Evolutionary conservation across 805 yeast species (phyloP), one percentile per base, ranked within the genome.

Genomic region (Zygotorulaspora sp.): DNA sequence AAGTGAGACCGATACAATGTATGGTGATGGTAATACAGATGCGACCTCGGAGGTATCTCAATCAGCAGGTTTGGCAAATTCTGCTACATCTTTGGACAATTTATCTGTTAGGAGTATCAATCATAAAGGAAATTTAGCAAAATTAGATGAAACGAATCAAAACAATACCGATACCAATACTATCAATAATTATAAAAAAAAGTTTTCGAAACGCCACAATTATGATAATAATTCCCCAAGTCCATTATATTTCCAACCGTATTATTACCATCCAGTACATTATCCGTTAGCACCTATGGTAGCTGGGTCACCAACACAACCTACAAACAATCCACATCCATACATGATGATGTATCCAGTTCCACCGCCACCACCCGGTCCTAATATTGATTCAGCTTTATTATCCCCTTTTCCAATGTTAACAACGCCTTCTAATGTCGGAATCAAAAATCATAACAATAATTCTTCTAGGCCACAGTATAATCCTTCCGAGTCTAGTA

Each of bases 281-380:
- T 59, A 54, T 34, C 54, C 53, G 15, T 44, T 55, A 43, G 49
- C 45, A 22, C 55, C 57, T 10, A 41, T 52, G 47, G 49, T 44
- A 13, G 46, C 56, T 19, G 36, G 43, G 23, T 47, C 41, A 19
- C 44, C 53, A 13, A 38, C 52, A 10, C 52, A 47, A 14, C 36
- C 49, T 2, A 36, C 48, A 1, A 43, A 45, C 2, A 47, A 41
- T 32, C 39, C 22, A 31, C 56, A 49, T 13, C 54, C 62, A 8
- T 55, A 53, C 28, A 52, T 57, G 55, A 58, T 58, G 62, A 42
- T 49, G 20, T 59, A 54, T 38, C 57, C 62, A 11, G 43, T 57
- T 38, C 59, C 61, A 7, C 62, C 61, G 26, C 54, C 53, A 13
- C 55, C 54, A 14, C 51, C 56, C 6, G 10, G 23, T 10, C 43